Evolutionary conservation across 2,329 filamentous ascomycete genomes (phyloP).

Genomic region (Aspergillus candidus): DNA sequence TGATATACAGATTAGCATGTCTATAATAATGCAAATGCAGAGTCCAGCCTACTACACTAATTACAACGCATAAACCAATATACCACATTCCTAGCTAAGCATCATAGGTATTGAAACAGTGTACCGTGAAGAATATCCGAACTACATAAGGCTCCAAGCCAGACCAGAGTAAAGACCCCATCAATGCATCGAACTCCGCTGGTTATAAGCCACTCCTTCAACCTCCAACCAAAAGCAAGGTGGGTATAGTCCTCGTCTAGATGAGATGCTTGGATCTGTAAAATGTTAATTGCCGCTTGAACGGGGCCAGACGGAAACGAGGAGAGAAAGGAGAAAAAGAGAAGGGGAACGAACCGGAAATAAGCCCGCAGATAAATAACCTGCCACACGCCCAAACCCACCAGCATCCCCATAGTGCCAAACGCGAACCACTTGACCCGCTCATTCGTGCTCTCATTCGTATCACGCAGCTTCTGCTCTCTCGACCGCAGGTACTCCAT

Average conservation of each 20-base stretch:
- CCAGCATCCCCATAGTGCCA: conserved; percentile 82
- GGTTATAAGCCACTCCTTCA: conserved; percentile 9
- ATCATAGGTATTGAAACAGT: conserved; percentile 19
- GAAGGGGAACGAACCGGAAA: conserved; percentile 60
- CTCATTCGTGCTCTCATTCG: conserved; percentile 99
- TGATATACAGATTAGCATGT: conserved; percentile 5
- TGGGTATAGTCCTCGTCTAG: conserved; percentile 30
- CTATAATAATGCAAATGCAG: not conserved
- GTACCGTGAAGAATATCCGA: conserved; percentile 16
- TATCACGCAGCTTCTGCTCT: conserved; percentile 94
- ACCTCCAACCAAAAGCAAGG: conserved; percentile 1
- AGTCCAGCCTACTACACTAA: not conserved
- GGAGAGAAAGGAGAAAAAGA: not conserved
- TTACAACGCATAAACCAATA: not conserved
- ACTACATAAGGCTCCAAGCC: conserved; percentile 7
- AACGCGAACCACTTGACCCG: conserved; percentile 98
- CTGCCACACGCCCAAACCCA: conserved; percentile 91
- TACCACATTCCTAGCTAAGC: conserved; percentile 5
- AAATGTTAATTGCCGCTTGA: conserved; percentile 5
- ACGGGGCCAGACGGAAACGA: not conserved
- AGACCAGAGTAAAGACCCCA: conserved; percentile 6
- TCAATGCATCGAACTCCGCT: conserved; percentile 17
- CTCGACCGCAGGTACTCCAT: conserved; percentile 90
- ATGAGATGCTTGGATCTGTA: conserved; percentile 64
- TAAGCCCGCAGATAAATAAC: conserved; percentile 95